Conservation (phyloP, 2,329 filamentous ascomycete genomes). For the Colletotrichum sp. region DNA sequence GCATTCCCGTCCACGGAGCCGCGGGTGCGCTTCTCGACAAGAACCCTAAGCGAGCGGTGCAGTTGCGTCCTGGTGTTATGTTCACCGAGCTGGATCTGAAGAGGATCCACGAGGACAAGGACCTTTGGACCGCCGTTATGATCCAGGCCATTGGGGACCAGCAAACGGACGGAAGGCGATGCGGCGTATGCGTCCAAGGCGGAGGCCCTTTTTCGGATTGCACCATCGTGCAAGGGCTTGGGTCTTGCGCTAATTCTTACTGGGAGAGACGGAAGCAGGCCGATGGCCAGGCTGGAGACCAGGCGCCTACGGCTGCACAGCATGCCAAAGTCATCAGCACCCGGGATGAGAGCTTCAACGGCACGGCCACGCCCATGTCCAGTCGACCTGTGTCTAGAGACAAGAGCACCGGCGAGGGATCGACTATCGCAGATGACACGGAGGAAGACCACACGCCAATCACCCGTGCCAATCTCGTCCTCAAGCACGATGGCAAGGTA, state of each 20-base stretch:
- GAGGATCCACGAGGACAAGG: not conserved
- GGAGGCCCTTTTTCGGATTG: slow-evolving; percentile 50
- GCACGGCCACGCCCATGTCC: not conserved
- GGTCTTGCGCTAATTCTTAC: slow-evolving; percentile 55
- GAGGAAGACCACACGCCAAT: slow-evolving; percentile 28
- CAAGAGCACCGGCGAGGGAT: slow-evolving; percentile 1
- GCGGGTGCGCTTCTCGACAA: not conserved
- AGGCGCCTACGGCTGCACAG: not conserved
- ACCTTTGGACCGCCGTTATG: slow-evolving; percentile 52
- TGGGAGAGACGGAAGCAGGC: slow-evolving; percentile 43
- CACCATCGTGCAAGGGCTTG: slow-evolving; percentile 47
- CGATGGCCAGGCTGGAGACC: not conserved
- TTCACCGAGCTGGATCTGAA: not conserved
- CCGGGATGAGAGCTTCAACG: not conserved
- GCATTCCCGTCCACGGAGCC: slow-evolving; percentile 23
- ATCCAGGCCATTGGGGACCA: slow-evolving; percentile 53
- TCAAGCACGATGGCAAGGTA: slow-evolving; percentile 52
- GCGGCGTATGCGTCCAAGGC: slow-evolving; percentile 44
- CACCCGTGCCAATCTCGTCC: slow-evolving; percentile 45
- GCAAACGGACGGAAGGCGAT: slow-evolving; percentile 36
- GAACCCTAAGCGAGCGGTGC: slow-evolving; percentile 1
- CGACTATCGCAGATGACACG: slow-evolving; percentile 5
- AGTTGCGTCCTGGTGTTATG: not conserved
- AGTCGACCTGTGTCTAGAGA: slow-evolving; percentile 9
- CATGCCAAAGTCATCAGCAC: not conserved